phyloP scores from a whole-genome alignment of 805 yeast species.

The Saccharomycopsis sp. region DNA sequence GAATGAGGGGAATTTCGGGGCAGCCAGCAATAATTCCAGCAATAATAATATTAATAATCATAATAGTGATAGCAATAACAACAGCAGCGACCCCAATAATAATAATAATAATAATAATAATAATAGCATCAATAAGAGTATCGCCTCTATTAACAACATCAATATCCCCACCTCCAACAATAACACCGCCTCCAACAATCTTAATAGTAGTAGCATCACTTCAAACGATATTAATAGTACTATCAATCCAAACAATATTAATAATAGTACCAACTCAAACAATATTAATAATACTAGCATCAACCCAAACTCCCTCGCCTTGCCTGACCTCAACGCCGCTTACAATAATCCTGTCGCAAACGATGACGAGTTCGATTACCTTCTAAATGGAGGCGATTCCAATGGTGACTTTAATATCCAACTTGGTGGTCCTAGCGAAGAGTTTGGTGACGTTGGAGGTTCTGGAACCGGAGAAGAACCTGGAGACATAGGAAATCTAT shows the following conservation, averaged over 20 bases:
- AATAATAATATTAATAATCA: neutral
- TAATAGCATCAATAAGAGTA: neutral
- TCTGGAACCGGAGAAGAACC: constrained; percentile 6
- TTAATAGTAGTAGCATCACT: neutral
- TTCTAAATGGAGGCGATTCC: neutral
- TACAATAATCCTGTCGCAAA: neutral
- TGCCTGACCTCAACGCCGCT: neutral
- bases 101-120: neutral
- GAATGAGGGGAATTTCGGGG: neutral
- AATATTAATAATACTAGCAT: neutral
- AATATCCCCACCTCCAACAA: neutral
- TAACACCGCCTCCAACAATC: neutral
- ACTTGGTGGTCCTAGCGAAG: neutral
- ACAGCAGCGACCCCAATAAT: constrained; percentile 19
- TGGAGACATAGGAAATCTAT: constrained; percentile 17
- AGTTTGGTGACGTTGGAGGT: neutral
- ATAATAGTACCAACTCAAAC: constrained; percentile 16
- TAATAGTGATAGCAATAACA: constrained; percentile 22
- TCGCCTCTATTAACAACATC: neutral
- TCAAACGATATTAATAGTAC: neutral
- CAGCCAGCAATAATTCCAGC: neutral
- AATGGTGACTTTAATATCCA: constrained; percentile 1
- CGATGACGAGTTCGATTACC: neutral
- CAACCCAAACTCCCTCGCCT: neutral
- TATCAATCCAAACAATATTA: constrained; percentile 17